A percentile compares a stretch with the other conserved stretches of the same genome.
Conservation (phyloP, 2,329 filamentous ascomycete genomes). For the Phaeosphaeria sp. region DNA sequence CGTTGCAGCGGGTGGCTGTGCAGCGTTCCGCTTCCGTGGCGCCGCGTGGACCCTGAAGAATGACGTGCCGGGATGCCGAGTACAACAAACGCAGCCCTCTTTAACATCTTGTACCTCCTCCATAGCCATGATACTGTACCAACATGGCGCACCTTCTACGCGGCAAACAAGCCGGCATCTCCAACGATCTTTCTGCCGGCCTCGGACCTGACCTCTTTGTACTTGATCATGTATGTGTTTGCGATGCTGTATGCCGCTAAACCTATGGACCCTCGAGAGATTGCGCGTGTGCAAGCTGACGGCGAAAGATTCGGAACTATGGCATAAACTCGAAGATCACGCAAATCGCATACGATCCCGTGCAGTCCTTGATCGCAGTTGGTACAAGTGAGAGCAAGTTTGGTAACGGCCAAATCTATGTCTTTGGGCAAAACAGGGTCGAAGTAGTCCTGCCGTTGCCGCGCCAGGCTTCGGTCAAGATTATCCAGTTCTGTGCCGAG, state of each 20-base stretch:
- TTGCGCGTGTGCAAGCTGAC: slow-evolving; percentile 23
- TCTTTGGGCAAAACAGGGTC: slow-evolving; percentile 84
- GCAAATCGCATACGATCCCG: slow-evolving; percentile 86
- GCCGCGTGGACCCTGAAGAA: slow-evolving; percentile 23
- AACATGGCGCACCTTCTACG: slow-evolving; percentile 86
- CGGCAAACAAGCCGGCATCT: slow-evolving; percentile 91
- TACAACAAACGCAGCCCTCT: slow-evolving; percentile 19
- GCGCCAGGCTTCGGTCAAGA: slow-evolving; percentile 75
- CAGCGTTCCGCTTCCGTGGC: slow-evolving; percentile 4
- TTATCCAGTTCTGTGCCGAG: slow-evolving; percentile 83
- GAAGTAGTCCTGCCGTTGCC: slow-evolving; percentile 75
- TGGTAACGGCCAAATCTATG: slow-evolving; percentile 84
- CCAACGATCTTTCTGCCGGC: slow-evolving; percentile 85
- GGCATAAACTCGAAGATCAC: slow-evolving; percentile 71
- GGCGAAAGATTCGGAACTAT: slow-evolving; percentile 41
- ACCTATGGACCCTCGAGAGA: slow-evolving; percentile 5
- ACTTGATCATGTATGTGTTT: slow-evolving; percentile 73
- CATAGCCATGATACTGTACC: slow-evolving; percentile 39
- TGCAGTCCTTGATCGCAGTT: slow-evolving; percentile 91
- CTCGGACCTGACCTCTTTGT: slow-evolving; percentile 79
- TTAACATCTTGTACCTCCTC: slow-evolving; percentile 5
- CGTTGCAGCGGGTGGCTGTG: not conserved
- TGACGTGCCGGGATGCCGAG: slow-evolving; percentile 18
- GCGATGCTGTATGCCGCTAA: slow-evolving; percentile 18
- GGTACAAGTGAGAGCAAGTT: slow-evolving; percentile 88